A percentile compares a stretch with the other conserved stretches of the same genome.
Evolutionary conservation across 192 early-diverging fungal genomes (phyloP).

Genomic region (Geosiphon pyriformis): DNA sequence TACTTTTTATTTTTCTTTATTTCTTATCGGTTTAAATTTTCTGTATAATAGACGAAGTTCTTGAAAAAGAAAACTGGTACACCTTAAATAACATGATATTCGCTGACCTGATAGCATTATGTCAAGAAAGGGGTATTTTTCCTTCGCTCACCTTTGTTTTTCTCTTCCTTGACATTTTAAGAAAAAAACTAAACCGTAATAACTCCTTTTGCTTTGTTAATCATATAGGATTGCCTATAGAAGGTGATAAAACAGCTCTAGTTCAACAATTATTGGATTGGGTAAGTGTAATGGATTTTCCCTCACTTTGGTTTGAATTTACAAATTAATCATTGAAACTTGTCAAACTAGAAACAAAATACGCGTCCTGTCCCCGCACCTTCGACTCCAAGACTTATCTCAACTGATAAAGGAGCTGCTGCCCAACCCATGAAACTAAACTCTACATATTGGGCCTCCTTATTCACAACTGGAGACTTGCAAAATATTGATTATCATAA

Average conservation of each 20-base stretch:
- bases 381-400: slow-evolving; percentile 58
- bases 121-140: slow-evolving; percentile 63
- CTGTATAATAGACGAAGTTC: slow-evolving; percentile 26
- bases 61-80: slow-evolving; percentile 45
- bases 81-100: slow-evolving; percentile 59
- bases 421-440: slow-evolving; percentile 33
- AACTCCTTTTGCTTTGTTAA: neutral
- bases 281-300: slow-evolving; percentile 32
- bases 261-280: slow-evolving; percentile 57
- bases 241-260: slow-evolving; percentile 57
- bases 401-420: slow-evolving; percentile 40
- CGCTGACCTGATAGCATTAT: slow-evolving; percentile 66
- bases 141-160: no score
- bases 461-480: slow-evolving; percentile 38
- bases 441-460: slow-evolving; percentile 39
- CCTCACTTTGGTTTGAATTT: neutral
- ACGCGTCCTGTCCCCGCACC: slow-evolving; percentile 63
- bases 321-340: neutral
- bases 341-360: slow-evolving; percentile 47
- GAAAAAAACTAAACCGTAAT: neutral
- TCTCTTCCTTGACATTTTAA: no score
- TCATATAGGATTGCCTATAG: slow-evolving; percentile 50
- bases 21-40: neutral
- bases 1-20: neutral
- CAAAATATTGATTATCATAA: slow-evolving; percentile 57